Evolutionary conservation across 1,284 basidiomycete genomes (phyloP).

Genomic region (Phlebopus sp.): DNA sequence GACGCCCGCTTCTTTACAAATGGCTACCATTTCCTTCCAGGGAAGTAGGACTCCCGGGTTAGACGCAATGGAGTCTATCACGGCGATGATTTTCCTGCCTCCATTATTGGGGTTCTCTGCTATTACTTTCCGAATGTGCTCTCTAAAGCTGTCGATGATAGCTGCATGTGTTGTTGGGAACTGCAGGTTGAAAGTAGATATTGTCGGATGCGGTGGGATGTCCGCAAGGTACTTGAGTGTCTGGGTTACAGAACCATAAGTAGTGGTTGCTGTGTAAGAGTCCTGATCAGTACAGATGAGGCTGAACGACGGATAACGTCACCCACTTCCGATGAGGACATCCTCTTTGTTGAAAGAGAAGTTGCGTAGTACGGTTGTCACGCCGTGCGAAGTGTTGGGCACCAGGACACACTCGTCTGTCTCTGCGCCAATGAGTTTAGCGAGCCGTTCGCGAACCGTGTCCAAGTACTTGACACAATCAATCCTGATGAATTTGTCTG

Average conservation of each 20-base stretch:
- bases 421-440: constrained; percentile 58
- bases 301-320: neutral
- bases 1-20: constrained; percentile 68
- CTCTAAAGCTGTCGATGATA: constrained; percentile 56
- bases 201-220: constrained; percentile 46
- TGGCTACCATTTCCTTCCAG: constrained; percentile 73
- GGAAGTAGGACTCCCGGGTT: constrained; percentile 73
- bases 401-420: constrained; percentile 66
- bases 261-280: constrained; percentile 52
- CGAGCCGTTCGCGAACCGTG: constrained; percentile 47
- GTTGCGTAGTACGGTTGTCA: constrained; percentile 67
- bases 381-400: constrained; percentile 62
- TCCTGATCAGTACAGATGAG: constrained; percentile 1
- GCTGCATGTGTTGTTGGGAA: constrained; percentile 66
- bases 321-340: constrained; percentile 39
- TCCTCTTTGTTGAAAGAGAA: constrained; percentile 49
- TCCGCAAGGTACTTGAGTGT: constrained; percentile 64
- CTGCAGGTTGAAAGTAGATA: constrained; percentile 49
- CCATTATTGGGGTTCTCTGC: constrained; percentile 27
- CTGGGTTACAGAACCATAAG: constrained; percentile 61
- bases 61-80: constrained; percentile 75
- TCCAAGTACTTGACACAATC: constrained; percentile 34
- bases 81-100: constrained; percentile 55
- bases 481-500: constrained; percentile 61
- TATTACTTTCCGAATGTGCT: constrained; percentile 34